These are phyloP conservation scores for Arabis alpina DNA, from an alignment of 345 rosid species.

Conservation along the genomic window DNA sequence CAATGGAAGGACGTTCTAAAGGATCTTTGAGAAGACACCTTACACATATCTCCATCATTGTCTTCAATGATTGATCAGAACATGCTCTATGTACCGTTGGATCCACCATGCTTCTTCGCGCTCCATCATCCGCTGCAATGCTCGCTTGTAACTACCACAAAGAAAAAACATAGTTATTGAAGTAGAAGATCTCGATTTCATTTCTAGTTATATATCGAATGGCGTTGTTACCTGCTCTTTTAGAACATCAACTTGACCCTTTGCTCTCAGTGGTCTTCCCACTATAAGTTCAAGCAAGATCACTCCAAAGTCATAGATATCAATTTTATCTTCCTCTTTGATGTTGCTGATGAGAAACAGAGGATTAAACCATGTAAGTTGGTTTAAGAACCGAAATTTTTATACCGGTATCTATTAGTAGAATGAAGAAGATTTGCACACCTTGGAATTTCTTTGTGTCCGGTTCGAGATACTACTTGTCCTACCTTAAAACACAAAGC, in stretches of 20 bases:
- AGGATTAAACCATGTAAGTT: constrained; percentile 9
- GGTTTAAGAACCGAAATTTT: background rate
- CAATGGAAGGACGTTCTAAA: constrained; percentile 73
- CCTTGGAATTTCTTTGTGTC: constrained; percentile 61
- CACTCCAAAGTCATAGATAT: constrained; percentile 78
- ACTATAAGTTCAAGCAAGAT: constrained; percentile 83
- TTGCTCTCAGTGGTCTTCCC: constrained; percentile 63
- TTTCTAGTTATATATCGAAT: constrained; percentile 4
- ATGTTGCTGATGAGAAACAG: constrained; percentile 56
- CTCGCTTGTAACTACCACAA: constrained; percentile 63
- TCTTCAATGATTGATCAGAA: constrained; percentile 77
- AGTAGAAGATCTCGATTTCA: background rate
- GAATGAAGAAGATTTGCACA: constrained; percentile 36
- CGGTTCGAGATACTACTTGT: constrained; percentile 50
- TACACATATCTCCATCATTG: constrained; percentile 76
- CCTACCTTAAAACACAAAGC: constrained; percentile 51
- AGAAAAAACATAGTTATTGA: background rate
- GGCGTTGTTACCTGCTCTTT: constrained; percentile 60
- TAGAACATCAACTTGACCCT: constrained; percentile 56
- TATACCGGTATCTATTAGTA: background rate
- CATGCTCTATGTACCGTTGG: constrained; percentile 60
- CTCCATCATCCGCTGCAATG: constrained; percentile 51
- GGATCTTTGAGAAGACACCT: constrained; percentile 73
- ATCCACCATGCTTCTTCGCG: constrained; percentile 67
- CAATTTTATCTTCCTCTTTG: constrained; percentile 58